These are phyloP conservation scores for Suillus weaverae DNA, from an alignment of 768 basidiomycete species.

Conservation along the genomic window DNA sequence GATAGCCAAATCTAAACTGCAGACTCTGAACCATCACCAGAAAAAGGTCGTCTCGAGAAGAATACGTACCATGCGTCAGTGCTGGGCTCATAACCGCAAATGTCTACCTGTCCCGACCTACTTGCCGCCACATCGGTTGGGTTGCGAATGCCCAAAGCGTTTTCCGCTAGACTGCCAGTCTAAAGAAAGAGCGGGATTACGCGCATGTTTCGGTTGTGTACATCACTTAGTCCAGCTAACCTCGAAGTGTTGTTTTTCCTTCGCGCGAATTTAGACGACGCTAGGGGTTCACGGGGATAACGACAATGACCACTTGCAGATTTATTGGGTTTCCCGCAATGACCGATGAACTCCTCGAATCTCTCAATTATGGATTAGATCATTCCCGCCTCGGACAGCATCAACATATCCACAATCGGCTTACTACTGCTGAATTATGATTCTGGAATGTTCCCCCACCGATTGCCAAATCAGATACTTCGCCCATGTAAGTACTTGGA, in stretches of 20 bases:
- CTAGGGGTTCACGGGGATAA: neutral
- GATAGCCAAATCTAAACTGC: neutral
- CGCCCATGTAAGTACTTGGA: neutral
- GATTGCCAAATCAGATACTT: neutral
- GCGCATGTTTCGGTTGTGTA: neutral
- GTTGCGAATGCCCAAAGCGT: too few species aligned
- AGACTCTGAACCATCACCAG: neutral
- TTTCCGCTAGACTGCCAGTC: neutral
- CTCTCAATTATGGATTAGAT: neutral
- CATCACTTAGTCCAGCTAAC: neutral
- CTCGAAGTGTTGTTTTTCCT: neutral
- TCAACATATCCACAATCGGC: neutral
- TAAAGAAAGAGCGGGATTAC: neutral
- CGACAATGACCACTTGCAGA: neutral
- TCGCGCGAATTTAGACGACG: neutral
- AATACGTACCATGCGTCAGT: neutral
- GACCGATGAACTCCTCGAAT: neutral
- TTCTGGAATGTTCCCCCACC: neutral
- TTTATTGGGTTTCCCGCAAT: neutral
- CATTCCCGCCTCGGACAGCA: neutral
- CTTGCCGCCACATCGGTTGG: neutral
- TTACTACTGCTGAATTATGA: neutral
- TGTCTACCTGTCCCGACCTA: too few species aligned
- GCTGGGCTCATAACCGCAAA: too few species aligned
- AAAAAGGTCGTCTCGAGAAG: neutral